A percentile compares a stretch with the other conserved stretches of the same genome.
Conservation (phyloP, 169 alveolate species). For the Neospora caninum region DNA sequence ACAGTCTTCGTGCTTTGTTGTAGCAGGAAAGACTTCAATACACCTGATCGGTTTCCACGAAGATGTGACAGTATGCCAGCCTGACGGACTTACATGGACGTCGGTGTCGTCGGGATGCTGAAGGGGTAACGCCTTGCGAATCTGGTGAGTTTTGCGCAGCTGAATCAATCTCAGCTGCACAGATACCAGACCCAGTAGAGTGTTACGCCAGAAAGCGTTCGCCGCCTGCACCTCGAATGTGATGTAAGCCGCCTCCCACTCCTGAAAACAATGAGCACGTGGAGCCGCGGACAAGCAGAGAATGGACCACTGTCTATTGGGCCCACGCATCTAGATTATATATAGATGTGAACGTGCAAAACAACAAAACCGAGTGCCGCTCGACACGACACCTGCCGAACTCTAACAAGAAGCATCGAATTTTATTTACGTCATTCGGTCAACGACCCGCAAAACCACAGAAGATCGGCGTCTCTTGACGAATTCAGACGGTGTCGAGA, state of each 20-base stretch:
- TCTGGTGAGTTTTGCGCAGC: constrained; percentile 82
- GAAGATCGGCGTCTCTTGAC: too few relatives aligned
- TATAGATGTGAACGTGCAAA: too few relatives aligned
- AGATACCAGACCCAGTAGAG: constrained; percentile 84
- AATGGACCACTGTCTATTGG: not conserved
- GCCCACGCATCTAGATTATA: too few relatives aligned
- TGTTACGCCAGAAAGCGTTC: constrained; percentile 91
- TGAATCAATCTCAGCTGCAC: constrained; percentile 86
- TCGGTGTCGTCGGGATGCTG: constrained; percentile 59
- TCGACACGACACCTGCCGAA: too few relatives aligned
- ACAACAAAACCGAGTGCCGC: too few relatives aligned
- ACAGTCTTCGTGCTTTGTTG: too few relatives aligned
- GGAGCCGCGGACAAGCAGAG: not conserved
- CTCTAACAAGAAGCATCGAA: too few relatives aligned
- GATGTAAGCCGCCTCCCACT: constrained; percentile 89
- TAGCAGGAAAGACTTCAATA: too few relatives aligned
- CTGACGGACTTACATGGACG: constrained; percentile 53
- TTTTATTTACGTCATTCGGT: too few relatives aligned
- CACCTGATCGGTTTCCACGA: not conserved
- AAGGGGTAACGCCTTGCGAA: constrained; percentile 77
- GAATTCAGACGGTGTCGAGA: too few relatives aligned
- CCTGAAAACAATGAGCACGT: constrained; percentile 40
- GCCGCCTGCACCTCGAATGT: constrained; percentile 92
- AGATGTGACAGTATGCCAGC: not conserved
- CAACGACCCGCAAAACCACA: too few relatives aligned